Evolutionary conservation across 73 alveolate species (phyloP).

Genomic region (Tetrahymena thermophila): DNA sequence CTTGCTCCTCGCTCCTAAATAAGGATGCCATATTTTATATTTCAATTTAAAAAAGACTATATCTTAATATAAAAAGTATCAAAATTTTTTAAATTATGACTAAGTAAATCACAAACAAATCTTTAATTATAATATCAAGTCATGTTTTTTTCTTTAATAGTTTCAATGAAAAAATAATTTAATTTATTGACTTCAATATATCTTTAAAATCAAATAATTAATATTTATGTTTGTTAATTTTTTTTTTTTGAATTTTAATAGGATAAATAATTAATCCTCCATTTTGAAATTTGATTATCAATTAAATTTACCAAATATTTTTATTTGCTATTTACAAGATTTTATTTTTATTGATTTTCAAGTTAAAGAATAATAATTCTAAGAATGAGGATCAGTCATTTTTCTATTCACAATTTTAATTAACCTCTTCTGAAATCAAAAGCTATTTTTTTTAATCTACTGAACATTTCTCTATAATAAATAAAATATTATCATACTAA

Average conservation of each 20-base stretch:
- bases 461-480: not conserved
- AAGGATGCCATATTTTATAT: not conserved
- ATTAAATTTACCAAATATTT: not conserved
- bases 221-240: not conserved
- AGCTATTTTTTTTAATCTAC: not conserved
- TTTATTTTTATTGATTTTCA: no score
- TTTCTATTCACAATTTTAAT: not conserved
- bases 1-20: slow-evolving; percentile 1
- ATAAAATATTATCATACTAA: no score
- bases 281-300: not conserved
- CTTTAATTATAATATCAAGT: not conserved
- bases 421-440: not conserved
- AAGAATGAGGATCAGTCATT: not conserved
- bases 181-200: not conserved
- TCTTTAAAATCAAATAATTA: not conserved
- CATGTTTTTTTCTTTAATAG: not conserved
- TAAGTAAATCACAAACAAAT: not conserved
- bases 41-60: not conserved
- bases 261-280: not conserved
- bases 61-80: not conserved
- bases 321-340: not conserved
- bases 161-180: not conserved
- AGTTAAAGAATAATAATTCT: not conserved
- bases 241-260: not conserved
- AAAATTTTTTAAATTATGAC: not conserved